Base-by-base conservation (phyloP, 2,329 filamentous ascomycete species). In the Aureobasidium mangrovei region DNA sequence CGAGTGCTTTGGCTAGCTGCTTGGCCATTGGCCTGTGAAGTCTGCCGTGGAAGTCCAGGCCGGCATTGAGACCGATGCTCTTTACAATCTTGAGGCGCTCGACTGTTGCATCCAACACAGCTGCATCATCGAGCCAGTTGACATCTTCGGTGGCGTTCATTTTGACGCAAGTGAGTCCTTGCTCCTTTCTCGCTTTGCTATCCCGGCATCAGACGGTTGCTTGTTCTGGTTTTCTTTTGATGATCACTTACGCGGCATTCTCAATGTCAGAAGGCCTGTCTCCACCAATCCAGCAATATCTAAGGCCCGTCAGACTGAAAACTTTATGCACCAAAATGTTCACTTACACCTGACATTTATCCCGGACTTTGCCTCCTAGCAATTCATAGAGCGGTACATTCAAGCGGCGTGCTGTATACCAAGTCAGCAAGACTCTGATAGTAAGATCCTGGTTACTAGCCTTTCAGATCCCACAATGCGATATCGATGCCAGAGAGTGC, bases 1-100 rank as follows among this genome's bases (percentile, higher is more conserved):
- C 84, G 0, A 90, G 74, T 0, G 78, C 74, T 55, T 78, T 77
- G 1, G 83, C 84, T 2, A 91, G 76, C 60, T 90, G 86, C 60
- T 86, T 88, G 0, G 85, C 86, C 85, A 90, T 90, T n/a, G 85
- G 83, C 58, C 84, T 85, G 68, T 90, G 86, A 0, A 88, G 73
- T 7, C 85, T 79, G 3, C 86, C 87, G 64, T 91, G 87, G 67
- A 90, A 90, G 62, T 91, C 87, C 28, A 91, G 75, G 1, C 82
- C 87, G 0, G 78, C 85, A 55, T 90, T 85, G 60, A 91, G 77
- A 1, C 85, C 85, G 0, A 88, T 69, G 0, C 76, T 74, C 64
- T 85, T 88, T 7, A 91, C 86, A 0, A 78, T 74, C 60, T 83
- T 82, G 9, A 91, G 72, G 1, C 86, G 76, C 56, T 86, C 79